Conservation (phyloP, 495 filamentous ascomycete species). For the Niebla homalea region DNA sequence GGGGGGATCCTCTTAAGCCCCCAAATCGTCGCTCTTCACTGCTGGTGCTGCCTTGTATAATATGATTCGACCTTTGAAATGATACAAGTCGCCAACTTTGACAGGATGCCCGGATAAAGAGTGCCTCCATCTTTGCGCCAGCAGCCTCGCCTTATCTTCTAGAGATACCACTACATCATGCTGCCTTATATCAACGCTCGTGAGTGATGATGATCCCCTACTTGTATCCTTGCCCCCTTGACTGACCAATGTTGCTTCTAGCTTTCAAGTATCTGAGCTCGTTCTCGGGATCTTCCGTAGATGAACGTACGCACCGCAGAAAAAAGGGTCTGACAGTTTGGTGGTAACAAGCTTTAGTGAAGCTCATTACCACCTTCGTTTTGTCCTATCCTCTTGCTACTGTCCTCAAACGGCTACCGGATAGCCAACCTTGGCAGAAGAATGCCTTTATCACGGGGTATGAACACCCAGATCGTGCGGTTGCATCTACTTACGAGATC, state of each 20-base stretch:
- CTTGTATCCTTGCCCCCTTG: slow-evolving; percentile 1
- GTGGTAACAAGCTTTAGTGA: slow-evolving; percentile 44
- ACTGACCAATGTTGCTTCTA: slow-evolving; percentile 30
- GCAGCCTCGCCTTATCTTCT: too few species aligned
- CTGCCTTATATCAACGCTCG: slow-evolving; percentile 74
- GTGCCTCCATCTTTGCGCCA: too few species aligned
- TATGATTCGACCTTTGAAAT: too few species aligned
- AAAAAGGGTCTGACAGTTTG: neutral
- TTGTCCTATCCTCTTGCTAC: slow-evolving; percentile 87
- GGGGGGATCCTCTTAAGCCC: too few species aligned
- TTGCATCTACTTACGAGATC: neutral
- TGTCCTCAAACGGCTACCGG: slow-evolving; percentile 81
- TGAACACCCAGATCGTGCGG: slow-evolving; percentile 6
- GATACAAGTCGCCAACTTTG: too few species aligned
- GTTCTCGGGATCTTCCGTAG: slow-evolving; percentile 60
- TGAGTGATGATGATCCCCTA: slow-evolving; percentile 28
- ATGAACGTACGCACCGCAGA: slow-evolving; percentile 55
- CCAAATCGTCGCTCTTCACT: too few species aligned
- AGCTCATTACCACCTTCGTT: slow-evolving; percentile 82
- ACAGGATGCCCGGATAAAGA: too few species aligned
- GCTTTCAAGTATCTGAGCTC: slow-evolving; percentile 57
- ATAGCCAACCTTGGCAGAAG: slow-evolving; percentile 70
- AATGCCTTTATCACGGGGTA: slow-evolving; percentile 77
- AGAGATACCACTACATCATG: slow-evolving; percentile 36
- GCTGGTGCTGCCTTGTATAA: too few species aligned